A percentile compares a stretch with the other conserved stretches of the same genome.
Evolutionary conservation across 1,284 basidiomycete genomes (phyloP).

Genomic region (Clitocybe nebularis): DNA sequence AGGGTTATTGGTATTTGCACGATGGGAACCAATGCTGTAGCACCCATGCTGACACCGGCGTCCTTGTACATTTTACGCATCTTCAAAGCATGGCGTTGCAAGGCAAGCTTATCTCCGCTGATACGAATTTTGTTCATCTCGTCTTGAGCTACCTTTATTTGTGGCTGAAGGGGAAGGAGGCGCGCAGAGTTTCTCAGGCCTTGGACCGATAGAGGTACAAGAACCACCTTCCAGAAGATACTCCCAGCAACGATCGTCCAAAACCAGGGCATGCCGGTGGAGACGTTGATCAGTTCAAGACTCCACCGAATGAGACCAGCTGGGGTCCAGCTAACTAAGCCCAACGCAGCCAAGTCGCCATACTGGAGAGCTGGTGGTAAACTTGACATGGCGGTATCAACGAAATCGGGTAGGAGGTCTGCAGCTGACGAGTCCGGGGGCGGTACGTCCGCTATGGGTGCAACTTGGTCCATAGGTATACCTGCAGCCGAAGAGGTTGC

Average conservation of each 20-base stretch:
- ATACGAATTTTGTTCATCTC: constrained; percentile 35
- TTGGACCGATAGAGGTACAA: constrained; percentile 71
- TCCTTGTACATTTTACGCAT: constrained; percentile 65
- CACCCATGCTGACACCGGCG: constrained; percentile 64
- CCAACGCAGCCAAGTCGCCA: constrained; percentile 78
- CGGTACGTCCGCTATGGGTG: constrained; percentile 1
- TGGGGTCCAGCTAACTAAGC: constrained; percentile 60
- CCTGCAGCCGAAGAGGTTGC: constrained; percentile 3
- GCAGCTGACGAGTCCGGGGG: constrained; percentile 2
- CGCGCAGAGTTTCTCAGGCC: constrained; percentile 66
- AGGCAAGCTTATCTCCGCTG: constrained; percentile 47
- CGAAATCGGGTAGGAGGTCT: constrained; percentile 21
- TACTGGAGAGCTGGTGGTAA: constrained; percentile 54
- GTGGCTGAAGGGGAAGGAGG: constrained; percentile 60
- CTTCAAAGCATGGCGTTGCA: constrained; percentile 53
- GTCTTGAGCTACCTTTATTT: constrained; percentile 54
- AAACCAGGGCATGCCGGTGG: constrained; percentile 83
- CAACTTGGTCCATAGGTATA: constrained; percentile 2
- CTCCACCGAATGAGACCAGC: constrained; percentile 61
- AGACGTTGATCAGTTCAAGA: constrained; percentile 73
- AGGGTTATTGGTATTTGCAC: constrained; percentile 80
- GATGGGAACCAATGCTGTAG: constrained; percentile 58
- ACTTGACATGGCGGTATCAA: constrained; percentile 23
- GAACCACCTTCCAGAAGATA: constrained; percentile 60
- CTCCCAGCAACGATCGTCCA: constrained; percentile 76